A percentile compares a stretch with the other conserved stretches of the same genome.
phyloP scores from a whole-genome alignment of 805 yeast species.

The Yamadazyma phyllophila region DNA sequence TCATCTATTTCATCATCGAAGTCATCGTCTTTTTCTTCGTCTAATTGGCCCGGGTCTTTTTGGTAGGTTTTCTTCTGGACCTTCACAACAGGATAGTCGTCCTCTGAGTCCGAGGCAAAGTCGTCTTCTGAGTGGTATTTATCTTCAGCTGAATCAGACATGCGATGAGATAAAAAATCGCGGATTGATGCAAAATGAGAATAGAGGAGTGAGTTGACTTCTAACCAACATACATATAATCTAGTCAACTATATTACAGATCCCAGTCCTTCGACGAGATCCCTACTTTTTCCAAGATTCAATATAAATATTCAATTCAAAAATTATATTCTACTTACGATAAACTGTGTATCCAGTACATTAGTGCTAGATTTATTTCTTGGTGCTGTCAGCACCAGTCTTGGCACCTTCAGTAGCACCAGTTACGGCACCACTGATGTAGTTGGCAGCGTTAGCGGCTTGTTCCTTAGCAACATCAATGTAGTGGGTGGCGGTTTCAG shows the following conservation, averaged over 20 bases:
- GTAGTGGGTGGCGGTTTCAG: conserved; percentile 46
- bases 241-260: too few species aligned
- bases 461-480: conserved; percentile 56
- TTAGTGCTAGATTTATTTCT: neutral
- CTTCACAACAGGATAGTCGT: conserved; percentile 14
- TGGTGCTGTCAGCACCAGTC: conserved; percentile 23
- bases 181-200: conserved; percentile 4
- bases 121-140: conserved; percentile 12
- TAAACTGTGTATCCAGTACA: too few species aligned
- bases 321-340: neutral
- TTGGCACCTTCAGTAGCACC: conserved; percentile 60
- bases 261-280: too few species aligned
- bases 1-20: conserved; percentile 19
- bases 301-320: too few species aligned
- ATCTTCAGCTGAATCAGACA: conserved; percentile 3
- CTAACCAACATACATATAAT: neutral
- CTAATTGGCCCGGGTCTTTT: conserved; percentile 12
- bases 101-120: conserved; percentile 12
- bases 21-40: conserved; percentile 12
- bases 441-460: conserved; percentile 53
- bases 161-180: conserved; percentile 8
- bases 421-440: conserved; percentile 50
- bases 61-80: conserved; percentile 13
- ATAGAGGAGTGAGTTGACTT: neutral
- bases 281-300: too few species aligned